Conservation (phyloP, 768 basidiomycete genomes). For the Boletus subparvulus region DNA sequence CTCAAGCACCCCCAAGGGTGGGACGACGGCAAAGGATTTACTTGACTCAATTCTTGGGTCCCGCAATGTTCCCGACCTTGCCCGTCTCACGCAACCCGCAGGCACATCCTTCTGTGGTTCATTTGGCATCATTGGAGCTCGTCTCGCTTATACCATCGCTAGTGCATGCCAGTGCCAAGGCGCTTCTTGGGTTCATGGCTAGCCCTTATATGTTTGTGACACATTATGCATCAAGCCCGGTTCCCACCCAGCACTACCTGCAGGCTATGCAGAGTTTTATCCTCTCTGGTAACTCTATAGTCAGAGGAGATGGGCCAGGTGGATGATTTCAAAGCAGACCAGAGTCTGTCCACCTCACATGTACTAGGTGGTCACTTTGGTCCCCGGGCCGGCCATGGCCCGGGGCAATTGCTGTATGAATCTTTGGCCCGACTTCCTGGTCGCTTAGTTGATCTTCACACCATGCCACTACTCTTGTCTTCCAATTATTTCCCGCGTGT, state of each 20-base stretch:
- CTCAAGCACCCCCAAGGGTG: neutral
- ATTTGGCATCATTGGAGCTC: constrained; percentile 24
- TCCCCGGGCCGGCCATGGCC: too few relatives aligned
- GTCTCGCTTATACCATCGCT: constrained; percentile 23
- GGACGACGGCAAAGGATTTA: constrained; percentile 27
- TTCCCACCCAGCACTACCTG: neutral
- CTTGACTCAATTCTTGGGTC: constrained; percentile 29
- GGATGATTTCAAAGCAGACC: neutral
- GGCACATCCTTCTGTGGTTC: constrained; percentile 28
- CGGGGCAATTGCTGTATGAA: neutral
- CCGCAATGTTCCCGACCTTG: neutral
- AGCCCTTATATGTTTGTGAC: neutral
- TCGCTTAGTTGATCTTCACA: neutral
- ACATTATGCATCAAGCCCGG: neutral
- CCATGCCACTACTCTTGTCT: neutral
- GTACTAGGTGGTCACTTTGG: neutral
- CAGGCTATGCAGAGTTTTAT: neutral
- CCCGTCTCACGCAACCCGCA: constrained; percentile 7
- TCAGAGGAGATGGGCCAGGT: neutral
- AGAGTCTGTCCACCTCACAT: neutral
- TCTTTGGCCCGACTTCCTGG: neutral
- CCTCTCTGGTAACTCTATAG: neutral
- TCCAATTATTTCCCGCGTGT: neutral
- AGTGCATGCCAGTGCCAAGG: constrained; percentile 19
- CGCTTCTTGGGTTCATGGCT: constrained; percentile 24